Conservation (phyloP, 2,329 filamentous ascomycete genomes). For the Tympanopsis confertula region DNA sequence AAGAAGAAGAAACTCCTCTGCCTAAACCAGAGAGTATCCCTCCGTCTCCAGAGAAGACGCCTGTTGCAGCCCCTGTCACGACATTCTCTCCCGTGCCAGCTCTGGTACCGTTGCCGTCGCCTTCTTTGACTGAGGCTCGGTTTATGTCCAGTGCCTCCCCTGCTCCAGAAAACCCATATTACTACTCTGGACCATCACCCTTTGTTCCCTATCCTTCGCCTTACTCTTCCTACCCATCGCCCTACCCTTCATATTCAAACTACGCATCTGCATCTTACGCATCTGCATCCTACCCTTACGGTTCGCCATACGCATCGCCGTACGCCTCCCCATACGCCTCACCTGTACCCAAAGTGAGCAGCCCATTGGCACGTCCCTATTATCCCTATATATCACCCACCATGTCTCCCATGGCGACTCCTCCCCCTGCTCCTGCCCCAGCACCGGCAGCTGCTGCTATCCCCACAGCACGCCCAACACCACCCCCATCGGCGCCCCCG, state of each 20-base stretch:
- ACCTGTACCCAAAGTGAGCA: conserved; percentile 14
- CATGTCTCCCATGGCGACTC: conserved; percentile 6
- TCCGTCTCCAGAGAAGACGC: not conserved
- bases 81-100: conserved; percentile 9
- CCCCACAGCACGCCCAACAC: no score
- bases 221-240: not conserved
- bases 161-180: no score
- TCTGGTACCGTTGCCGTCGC: conserved; percentile 15
- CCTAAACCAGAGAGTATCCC: no score
- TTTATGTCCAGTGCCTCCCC: conserved; percentile 12
- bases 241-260: no score
- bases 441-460: no score
- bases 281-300: no score
- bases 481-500: no score
- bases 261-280: no score
- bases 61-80: not conserved
- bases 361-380: conserved; percentile 21
- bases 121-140: conserved; percentile 15
- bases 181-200: no score
- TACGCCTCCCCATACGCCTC: no score
- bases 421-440: not conserved
- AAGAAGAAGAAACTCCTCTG: no score
- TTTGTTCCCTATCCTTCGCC: not conserved
- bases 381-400: conserved; percentile 17
- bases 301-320: no score